Evolutionary conservation across 2,329 filamentous ascomycete species (phyloP), one percentile per base, ranked within the genome.

Genomic region (Berkeleyomyces rouxiae): DNA sequence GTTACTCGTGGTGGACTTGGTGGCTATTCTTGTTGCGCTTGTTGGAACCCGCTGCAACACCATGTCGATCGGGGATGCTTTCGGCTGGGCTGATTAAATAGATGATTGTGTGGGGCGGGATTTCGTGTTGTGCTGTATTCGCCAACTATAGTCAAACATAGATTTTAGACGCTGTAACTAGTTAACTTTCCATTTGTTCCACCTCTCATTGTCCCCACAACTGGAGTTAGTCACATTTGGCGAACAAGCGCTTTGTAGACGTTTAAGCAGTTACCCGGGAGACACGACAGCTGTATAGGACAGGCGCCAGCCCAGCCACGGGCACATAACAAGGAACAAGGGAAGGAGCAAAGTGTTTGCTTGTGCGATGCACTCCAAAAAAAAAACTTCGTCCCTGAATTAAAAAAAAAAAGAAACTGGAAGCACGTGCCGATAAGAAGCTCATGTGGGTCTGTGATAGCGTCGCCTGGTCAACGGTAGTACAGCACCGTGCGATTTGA

Each of bases 51-150:
- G 91, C 69, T 85, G 82, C 70, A 95, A 90, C 71, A 86, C 85
- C 2, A 71, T 88, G 66, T 88, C 90, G 67, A 83, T 96, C 9
- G 84, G 83, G 5, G 90, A 95, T 69, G 84, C 96, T 2, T 97
- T 97, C 81, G 92, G 93, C 11, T 93, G 85, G 80, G 79, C 79
- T 1, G 79, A 82, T 63, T 80, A 49, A 64, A n/a, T 43, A 23
- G 13, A n/a, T 23, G 46, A 23, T 55, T 23, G 23, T 23, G 23
- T 23, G 23, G 23, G 23, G 23, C 2, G 23, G 23, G 23, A 23
- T 23, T 23, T 23, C 23, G 23, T 23, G 23, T 23, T 23, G 23
- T 23, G 23, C 23, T 23, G 23, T 23, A 23, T 23, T 23, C 23
- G 23, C 23, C 23, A 23, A 23, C 23, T 23, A 23, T 23, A 23